These are phyloP conservation scores for Phytophthora syringae DNA, from an alignment of 352 stramenopile genomes.

Conservation along the genomic window DNA sequence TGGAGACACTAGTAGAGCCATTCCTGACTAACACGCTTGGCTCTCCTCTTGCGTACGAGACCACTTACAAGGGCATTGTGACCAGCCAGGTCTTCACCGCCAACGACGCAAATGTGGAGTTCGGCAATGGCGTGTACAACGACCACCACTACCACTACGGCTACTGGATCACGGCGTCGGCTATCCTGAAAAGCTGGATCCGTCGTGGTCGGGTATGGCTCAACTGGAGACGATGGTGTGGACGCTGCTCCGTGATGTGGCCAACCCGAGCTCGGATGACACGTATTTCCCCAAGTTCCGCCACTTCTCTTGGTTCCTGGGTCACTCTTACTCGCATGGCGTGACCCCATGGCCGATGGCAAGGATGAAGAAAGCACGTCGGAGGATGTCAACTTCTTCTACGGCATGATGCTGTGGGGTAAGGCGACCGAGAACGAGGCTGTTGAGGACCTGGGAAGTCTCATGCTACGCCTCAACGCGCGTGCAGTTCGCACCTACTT, in stretches of 20 bases:
- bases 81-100: constrained; percentile 58
- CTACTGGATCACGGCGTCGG: constrained; percentile 77
- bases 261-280: constrained; percentile 67
- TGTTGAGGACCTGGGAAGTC: constrained; percentile 71
- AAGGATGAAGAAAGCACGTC: constrained; percentile 83
- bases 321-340: constrained; percentile 81
- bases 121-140: constrained; percentile 86
- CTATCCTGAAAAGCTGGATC: constrained; percentile 76
- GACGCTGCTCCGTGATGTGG: constrained; percentile 75
- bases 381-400: constrained; percentile 84
- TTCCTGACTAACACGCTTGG: constrained; percentile 69
- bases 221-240: constrained; percentile 74
- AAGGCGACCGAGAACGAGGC: constrained; percentile 61
- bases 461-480: constrained; percentile 80
- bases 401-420: constrained; percentile 83
- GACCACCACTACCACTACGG: constrained; percentile 88
- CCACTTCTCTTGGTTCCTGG: constrained; percentile 80
- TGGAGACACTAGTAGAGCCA: constrained; percentile 57
- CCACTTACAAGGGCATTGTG: constrained; percentile 70
- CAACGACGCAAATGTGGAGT: constrained; percentile 69
- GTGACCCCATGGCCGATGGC: constrained; percentile 68
- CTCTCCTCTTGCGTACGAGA: constrained; percentile 76
- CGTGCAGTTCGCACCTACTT: constrained; percentile 77
- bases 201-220: constrained; percentile 55
- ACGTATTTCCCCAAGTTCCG: constrained; percentile 75